Evolutionary conservation across 2,329 filamentous ascomycete genomes (phyloP), one percentile per base, ranked within the genome.

Genomic region (Colletotrichum chrysophilum): DNA sequence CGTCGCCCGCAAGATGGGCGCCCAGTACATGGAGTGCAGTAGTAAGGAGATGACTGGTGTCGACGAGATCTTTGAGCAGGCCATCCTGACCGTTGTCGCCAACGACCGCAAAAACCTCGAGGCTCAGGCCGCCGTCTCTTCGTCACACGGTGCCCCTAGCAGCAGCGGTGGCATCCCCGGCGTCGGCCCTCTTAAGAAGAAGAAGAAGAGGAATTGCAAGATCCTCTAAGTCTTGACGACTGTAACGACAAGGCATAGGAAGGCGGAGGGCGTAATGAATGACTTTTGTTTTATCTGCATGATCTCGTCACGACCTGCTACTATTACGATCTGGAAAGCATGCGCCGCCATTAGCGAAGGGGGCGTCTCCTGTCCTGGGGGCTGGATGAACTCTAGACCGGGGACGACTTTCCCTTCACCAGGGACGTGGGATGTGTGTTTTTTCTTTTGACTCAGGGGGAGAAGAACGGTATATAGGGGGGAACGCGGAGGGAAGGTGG

Each of bases 21-120:
- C 97, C 14, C 91, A 93, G 82, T 99, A 99, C 88, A 96, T 98
- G 91, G 97, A 99, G 87, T 99, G 97, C 90, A 98, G 96, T 84
- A 98, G 95, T 86, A 98, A 98, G 87, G 97, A 98, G 86, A 97
- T 98, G 94, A 92, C 90, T 70, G 97, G 97, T 72, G 96, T 99
- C 61, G 95, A 98, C 84, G 96, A 98, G 82, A 97, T 98, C 82
- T 99, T 99, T 86, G 94, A 97, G 84, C 90, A 92, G 77, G 97
- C 97, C 71, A 96, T 99, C 83, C 92, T 96, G 81, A 96, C 94
- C 67, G 96, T 97, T 36, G 95, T 99, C 32, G 92, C 94, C 79
- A 95, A 96, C 81, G 95, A 96, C 83, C 87, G 89, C 81, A 93
- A 92, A 83, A 93, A 91, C 80, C 85, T 89, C 76, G 90, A 92